phyloP scores from a whole-genome alignment of 345 rosid genomes.

The Passiflora organensis region DNA sequence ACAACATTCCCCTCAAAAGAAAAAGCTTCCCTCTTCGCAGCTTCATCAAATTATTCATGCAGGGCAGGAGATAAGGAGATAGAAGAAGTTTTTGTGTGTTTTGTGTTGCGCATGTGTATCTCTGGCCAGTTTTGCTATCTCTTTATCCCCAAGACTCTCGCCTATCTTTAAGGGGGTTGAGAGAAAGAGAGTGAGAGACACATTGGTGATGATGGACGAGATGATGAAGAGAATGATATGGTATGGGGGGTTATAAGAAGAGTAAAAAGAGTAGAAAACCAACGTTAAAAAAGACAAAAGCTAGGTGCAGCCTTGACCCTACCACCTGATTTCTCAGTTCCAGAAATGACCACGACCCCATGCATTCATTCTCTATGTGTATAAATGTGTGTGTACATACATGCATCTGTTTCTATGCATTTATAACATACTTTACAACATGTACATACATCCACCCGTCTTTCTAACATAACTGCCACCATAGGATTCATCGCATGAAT shows the following conservation, averaged over 20 bases:
- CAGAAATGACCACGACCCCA: conserved; percentile 68
- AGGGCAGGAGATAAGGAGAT: too few species aligned
- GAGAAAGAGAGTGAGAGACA: conserved; percentile 17
- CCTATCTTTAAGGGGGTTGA: conserved; percentile 55
- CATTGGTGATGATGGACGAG: conserved; percentile 20
- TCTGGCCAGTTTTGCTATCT: conserved; percentile 9
- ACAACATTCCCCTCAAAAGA: conserved; percentile 93
- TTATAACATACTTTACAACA: too few species aligned
- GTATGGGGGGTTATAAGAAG: conserved; percentile 30
- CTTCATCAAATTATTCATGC: too few species aligned
- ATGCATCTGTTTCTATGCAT: too few species aligned
- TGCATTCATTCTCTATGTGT: conserved; percentile 33
- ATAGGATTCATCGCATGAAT: conserved; percentile 26
- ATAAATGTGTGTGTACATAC: too few species aligned
- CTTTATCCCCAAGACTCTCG: conserved; percentile 52
- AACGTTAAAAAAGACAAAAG: conserved; percentile 48
- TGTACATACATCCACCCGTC: too few species aligned
- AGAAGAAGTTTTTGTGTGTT: background rate
- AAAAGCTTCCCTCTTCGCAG: conserved; percentile 26
- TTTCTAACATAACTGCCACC: conserved; percentile 9
- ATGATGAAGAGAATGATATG: conserved; percentile 37
- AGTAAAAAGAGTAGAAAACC: conserved; percentile 26
- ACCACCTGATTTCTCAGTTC: conserved; percentile 41
- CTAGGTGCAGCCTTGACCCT: conserved; percentile 34
- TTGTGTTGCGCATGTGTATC: conserved; percentile 1